phyloP scores from a whole-genome alignment of 805 yeast genomes.

The Lipomyces spencermartinsiae region DNA sequence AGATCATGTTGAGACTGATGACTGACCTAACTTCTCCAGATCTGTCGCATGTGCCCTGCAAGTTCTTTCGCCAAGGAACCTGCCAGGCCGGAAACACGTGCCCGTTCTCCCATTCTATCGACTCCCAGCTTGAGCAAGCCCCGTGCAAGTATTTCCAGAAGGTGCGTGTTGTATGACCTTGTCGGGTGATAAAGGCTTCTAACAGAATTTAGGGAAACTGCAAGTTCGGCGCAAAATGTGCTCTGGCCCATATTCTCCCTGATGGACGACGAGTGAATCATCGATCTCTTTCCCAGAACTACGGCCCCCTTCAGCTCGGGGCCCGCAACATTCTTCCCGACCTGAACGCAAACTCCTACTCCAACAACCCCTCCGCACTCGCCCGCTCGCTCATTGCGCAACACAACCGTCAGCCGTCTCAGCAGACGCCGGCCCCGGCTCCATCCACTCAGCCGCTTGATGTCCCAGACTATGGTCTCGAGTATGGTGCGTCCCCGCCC shows the following conservation, averaged over 20 bases:
- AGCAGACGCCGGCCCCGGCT: constrained; percentile 13
- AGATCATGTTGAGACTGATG: constrained; percentile 12
- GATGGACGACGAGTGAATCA: constrained; percentile 83
- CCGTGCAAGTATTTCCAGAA: constrained; percentile 94
- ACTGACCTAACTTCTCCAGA: constrained; percentile 51
- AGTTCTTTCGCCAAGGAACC: constrained; percentile 87
- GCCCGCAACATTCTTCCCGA: constrained; percentile 34
- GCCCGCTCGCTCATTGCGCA: constrained; percentile 34
- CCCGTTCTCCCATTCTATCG: constrained; percentile 84
- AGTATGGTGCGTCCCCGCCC: constrained; percentile 15
- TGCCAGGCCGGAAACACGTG: constrained; percentile 95
- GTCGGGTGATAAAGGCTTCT: neutral
- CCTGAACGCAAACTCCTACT: constrained; percentile 9
- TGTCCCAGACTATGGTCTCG: constrained; percentile 1
- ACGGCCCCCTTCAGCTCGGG: constrained; percentile 33
- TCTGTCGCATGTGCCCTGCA: constrained; percentile 94
- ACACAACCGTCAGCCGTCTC: constrained; percentile 19
- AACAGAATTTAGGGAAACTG: constrained; percentile 72
- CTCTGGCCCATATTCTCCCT: constrained; percentile 87
- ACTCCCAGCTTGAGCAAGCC: constrained; percentile 55
- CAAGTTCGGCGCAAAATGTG: constrained; percentile 93
- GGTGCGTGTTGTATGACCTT: constrained; percentile 24
- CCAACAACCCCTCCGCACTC: constrained; percentile 34
- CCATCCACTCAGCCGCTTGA: constrained; percentile 4
- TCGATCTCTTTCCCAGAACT: constrained; percentile 26